These are phyloP conservation scores for Populus deltoides DNA, from an alignment of 345 rosid genomes.

Conservation along the genomic window DNA sequence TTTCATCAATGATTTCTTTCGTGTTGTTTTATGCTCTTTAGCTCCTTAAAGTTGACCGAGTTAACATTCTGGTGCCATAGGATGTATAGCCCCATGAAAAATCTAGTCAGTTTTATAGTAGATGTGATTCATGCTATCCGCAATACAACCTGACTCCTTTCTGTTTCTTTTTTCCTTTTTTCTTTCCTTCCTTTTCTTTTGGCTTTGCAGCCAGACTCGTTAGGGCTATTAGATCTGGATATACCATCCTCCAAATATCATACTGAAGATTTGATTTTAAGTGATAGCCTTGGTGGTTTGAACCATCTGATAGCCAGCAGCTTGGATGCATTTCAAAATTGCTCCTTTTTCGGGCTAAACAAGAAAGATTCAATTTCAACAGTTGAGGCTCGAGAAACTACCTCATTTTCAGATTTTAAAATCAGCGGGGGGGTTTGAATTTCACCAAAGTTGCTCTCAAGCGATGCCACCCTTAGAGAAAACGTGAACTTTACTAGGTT, in stretches of 20 bases:
- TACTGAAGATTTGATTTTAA: conserved; percentile 58
- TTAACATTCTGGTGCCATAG: background rate
- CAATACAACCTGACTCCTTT: background rate
- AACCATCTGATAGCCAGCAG: conserved; percentile 90
- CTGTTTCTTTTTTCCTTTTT: background rate
- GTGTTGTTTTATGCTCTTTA: background rate
- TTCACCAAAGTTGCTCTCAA: background rate
- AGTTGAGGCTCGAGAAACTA: conserved; percentile 49
- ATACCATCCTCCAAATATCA: conserved; percentile 61
- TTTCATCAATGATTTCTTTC: background rate
- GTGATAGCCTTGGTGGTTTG: conserved; percentile 80
- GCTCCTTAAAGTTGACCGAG: background rate
- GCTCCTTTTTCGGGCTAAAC: conserved; percentile 29
- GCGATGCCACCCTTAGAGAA: background rate
- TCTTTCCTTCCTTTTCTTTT: background rate
- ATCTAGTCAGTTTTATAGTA: background rate
- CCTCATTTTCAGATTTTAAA: conserved; percentile 38
- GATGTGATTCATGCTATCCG: conserved; percentile 13
- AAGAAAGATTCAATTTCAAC: conserved; percentile 58
- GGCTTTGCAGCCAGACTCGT: conserved; percentile 78
- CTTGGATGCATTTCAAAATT: conserved; percentile 86
- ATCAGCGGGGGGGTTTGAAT: conserved; percentile 40
- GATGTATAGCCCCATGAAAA: background rate
- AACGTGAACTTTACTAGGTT: background rate
- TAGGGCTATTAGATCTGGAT: conserved; percentile 80